Evolutionary conservation across 495 filamentous ascomycete species (phyloP).

Genomic region (Neurospora tetrasperma): DNA sequence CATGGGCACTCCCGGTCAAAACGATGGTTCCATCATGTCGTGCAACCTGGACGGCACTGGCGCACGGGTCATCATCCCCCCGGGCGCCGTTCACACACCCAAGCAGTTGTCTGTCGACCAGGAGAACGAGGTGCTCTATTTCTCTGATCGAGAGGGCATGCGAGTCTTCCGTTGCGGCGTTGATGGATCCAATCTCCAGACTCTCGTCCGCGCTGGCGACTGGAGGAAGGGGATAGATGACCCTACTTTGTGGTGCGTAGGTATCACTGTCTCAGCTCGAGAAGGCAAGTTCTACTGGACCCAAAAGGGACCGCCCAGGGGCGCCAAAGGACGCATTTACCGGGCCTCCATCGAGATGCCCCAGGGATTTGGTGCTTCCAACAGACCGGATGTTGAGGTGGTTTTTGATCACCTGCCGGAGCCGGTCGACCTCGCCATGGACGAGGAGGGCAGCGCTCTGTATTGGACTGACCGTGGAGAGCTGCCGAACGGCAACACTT

Average conservation of each 20-base stretch:
- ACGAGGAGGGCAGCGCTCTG: constrained; percentile 26
- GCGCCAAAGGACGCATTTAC: constrained; percentile 36
- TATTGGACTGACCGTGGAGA: constrained; percentile 51
- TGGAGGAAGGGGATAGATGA: constrained; percentile 15
- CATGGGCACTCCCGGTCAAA: constrained; percentile 31
- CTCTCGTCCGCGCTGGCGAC: constrained; percentile 30
- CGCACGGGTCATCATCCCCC: constrained; percentile 21
- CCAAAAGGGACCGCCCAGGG: constrained; percentile 45
- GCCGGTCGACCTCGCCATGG: constrained; percentile 45
- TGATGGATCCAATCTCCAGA: constrained; percentile 37
- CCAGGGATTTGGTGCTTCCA: constrained; percentile 4
- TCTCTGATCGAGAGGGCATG: constrained; percentile 46
- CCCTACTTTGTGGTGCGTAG: constrained; percentile 42
- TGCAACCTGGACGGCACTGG: constrained; percentile 35
- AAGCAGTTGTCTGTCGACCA: constrained; percentile 38
- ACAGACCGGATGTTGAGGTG: constrained; percentile 30
- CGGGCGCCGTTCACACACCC: constrained; percentile 38
- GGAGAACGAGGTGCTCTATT: constrained; percentile 31
- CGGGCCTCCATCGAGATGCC: constrained; percentile 29
- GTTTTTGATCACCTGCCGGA: constrained; percentile 38
- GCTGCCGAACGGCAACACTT: constrained; percentile 35
- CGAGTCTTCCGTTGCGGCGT: constrained; percentile 34
- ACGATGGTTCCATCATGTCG: constrained; percentile 37
- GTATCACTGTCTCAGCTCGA: constrained; percentile 32
- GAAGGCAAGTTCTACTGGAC: constrained; percentile 44